Conservation (phyloP, 148 eudicot genomes). For the Nyssa sinensis region DNA sequence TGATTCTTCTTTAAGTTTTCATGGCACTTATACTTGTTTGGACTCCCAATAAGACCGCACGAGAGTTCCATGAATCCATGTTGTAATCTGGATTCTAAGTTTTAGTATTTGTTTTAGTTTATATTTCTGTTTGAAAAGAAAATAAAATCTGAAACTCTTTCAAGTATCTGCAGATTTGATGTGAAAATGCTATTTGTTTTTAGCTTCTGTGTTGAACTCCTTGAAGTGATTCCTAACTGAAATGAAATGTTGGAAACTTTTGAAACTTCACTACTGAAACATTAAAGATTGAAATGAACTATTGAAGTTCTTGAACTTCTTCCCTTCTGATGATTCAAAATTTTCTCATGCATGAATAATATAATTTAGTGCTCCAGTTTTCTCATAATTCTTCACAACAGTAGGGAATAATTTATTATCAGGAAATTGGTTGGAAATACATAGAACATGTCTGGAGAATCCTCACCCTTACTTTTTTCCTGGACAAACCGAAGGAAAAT, state of each 20-base stretch:
- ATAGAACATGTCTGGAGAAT: background rate
- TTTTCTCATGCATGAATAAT: too few relatives aligned
- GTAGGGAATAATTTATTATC: background rate
- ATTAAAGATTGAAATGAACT: background rate
- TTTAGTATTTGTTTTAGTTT: too few relatives aligned
- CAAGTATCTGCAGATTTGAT: background rate
- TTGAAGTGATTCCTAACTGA: background rate
- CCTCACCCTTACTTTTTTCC: too few relatives aligned
- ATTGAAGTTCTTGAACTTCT: background rate
- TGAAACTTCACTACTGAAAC: background rate
- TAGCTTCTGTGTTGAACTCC: background rate
- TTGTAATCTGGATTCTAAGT: background rate
- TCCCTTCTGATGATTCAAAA: too few relatives aligned
- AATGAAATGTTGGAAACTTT: too few relatives aligned
- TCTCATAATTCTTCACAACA: too few relatives aligned
- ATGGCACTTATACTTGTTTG: background rate
- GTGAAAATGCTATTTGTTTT: background rate
- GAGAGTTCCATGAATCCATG: background rate
- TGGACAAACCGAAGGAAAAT: background rate
- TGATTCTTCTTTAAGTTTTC: constrained; percentile 11
- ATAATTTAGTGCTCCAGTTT: too few relatives aligned
- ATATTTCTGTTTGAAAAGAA: too few relatives aligned
- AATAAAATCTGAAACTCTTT: background rate
- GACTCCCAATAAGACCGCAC: background rate
- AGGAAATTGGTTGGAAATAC: background rate